Conservation (phyloP, 345 rosid species). For the Euphorbia tirucalli region DNA sequence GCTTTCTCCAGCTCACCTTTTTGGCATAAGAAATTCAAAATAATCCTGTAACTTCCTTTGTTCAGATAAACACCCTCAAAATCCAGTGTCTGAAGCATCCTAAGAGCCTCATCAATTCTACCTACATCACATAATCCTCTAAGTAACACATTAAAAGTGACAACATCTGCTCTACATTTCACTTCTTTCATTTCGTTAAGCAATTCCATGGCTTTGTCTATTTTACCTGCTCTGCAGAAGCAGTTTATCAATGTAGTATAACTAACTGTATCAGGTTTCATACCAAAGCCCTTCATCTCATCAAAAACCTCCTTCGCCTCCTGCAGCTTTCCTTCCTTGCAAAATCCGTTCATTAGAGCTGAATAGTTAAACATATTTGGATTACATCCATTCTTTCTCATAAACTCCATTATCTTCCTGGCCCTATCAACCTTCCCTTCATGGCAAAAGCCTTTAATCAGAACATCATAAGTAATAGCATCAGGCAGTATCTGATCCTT, state of each 20-base stretch:
- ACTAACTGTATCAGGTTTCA: slow-evolving; percentile 62
- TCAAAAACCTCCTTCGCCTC: slow-evolving; percentile 55
- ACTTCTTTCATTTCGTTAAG: slow-evolving; percentile 66
- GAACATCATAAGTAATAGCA: slow-evolving; percentile 60
- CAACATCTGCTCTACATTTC: slow-evolving; percentile 63
- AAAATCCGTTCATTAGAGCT: slow-evolving; percentile 60
- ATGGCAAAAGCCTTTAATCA: slow-evolving; percentile 76
- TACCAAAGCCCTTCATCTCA: slow-evolving; percentile 58
- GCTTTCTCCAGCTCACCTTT: slow-evolving; percentile 64
- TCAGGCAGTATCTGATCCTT: slow-evolving; percentile 75
- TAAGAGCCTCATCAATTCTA: slow-evolving; percentile 58
- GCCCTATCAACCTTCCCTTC: slow-evolving; percentile 71
- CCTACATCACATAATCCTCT: slow-evolving; percentile 65
- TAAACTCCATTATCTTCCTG: slow-evolving; percentile 69
- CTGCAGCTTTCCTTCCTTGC: slow-evolving; percentile 54
- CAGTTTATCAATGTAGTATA: slow-evolving; percentile 78
- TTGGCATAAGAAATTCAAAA: slow-evolving; percentile 61
- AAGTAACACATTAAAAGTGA: slow-evolving; percentile 71
- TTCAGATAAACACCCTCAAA: slow-evolving; percentile 60
- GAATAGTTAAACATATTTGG: slow-evolving; percentile 74
- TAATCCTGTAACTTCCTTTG: slow-evolving; percentile 79
- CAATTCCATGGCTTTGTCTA: slow-evolving; percentile 55
- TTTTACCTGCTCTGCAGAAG: slow-evolving; percentile 52
- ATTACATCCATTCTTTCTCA: slow-evolving; percentile 72
- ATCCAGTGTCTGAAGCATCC: slow-evolving; percentile 52